A percentile compares a stretch with the other conserved stretches of the same genome.
phyloP scores from a whole-genome alignment of 345 rosid genomes.

The Gossypium turneri region DNA sequence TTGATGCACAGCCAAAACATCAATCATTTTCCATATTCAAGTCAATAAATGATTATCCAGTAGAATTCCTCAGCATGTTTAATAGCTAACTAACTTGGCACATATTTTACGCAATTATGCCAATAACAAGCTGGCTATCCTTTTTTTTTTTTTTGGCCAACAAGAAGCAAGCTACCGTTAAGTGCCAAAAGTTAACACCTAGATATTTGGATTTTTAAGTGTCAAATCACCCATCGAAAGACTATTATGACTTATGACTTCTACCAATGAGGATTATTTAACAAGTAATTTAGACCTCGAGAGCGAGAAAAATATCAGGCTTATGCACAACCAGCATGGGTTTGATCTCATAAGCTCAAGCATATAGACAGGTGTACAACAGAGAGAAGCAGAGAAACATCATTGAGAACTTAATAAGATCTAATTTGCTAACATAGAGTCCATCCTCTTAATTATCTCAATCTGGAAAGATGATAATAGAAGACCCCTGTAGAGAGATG shows the following conservation, averaged over 20 bases:
- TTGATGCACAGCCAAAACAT: neutral
- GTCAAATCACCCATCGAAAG: neutral
- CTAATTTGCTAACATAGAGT: slow-evolving; percentile 8
- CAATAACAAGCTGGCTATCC: neutral
- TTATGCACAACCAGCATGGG: neutral
- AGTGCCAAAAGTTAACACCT: neutral
- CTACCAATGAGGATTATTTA: neutral
- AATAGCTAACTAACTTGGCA: neutral
- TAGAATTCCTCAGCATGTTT: neutral
- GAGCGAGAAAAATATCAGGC: neutral
- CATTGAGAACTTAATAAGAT: neutral
- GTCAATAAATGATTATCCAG: neutral
- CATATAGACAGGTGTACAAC: neutral
- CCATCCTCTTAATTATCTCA: neutral
- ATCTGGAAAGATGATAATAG: neutral
- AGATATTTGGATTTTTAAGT: neutral
- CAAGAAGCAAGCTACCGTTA: neutral
- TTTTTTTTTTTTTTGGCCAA: neutral
- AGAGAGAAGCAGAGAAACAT: neutral
- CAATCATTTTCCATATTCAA: slow-evolving; percentile 2
- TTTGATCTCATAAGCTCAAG: neutral
- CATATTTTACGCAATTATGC: neutral
- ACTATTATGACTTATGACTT: neutral
- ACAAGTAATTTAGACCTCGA: neutral
- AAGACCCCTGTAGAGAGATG: neutral